Percentiles rank a stretch among this genome's conserved stretches.
Evolutionary conservation across 2,329 filamentous ascomycete species (phyloP).

Genomic region (Sporothrix curviconia): DNA sequence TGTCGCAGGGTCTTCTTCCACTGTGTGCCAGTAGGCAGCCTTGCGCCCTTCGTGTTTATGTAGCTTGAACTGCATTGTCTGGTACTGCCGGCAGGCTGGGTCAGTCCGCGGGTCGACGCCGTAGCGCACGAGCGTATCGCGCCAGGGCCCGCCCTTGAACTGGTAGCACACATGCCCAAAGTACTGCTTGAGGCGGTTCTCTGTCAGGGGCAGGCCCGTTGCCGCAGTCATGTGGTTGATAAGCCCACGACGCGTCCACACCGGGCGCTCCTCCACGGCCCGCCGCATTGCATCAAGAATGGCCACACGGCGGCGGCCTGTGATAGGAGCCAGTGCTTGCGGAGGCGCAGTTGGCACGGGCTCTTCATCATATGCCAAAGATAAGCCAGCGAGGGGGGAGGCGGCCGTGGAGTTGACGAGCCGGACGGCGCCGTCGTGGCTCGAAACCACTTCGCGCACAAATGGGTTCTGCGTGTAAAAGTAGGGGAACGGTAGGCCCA

Average conservation of each 20-base stretch:
- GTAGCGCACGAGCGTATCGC: slow-evolving; percentile 78
- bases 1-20: slow-evolving; percentile 14
- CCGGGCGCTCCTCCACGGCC: slow-evolving; percentile 66
- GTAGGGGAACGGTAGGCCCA: slow-evolving; percentile 68
- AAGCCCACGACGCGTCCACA: slow-evolving; percentile 80
- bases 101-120: slow-evolving; percentile 79
- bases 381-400: slow-evolving; percentile 52
- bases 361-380: slow-evolving; percentile 54
- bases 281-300: slow-evolving; percentile 58
- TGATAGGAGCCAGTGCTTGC: slow-evolving; percentile 46
- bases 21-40: slow-evolving; percentile 31
- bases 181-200: slow-evolving; percentile 61
- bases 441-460: slow-evolving; percentile 53
- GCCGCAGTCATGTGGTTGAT: slow-evolving; percentile 60
- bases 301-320: slow-evolving; percentile 54
- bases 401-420: slow-evolving; percentile 53
- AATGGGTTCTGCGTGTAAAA: slow-evolving; percentile 82
- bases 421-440: slow-evolving; percentile 44
- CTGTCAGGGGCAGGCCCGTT: slow-evolving; percentile 27
- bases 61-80: slow-evolving; percentile 82
- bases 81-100: slow-evolving; percentile 72
- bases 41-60: slow-evolving; percentile 42
- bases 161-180: slow-evolving; percentile 84
- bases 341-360: slow-evolving; percentile 57
- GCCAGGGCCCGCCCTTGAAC: slow-evolving; percentile 87